Conservation (phyloP, 2,329 filamentous ascomycete genomes). For the Penicillium sp. region DNA sequence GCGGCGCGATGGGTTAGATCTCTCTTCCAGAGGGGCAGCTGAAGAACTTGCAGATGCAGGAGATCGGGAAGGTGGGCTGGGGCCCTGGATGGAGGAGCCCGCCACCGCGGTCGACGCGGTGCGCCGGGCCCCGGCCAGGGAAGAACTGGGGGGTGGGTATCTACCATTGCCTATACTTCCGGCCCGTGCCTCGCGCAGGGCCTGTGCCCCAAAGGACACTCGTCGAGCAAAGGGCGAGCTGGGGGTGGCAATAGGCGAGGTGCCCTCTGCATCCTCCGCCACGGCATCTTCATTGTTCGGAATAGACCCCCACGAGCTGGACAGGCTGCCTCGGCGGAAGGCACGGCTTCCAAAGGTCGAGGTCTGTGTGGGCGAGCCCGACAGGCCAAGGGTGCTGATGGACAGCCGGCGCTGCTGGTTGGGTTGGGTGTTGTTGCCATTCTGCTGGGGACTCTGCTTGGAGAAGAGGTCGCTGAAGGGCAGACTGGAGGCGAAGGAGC, state of each 20-base stretch:
- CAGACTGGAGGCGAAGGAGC: slow-evolving; percentile 45
- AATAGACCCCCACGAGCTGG: slow-evolving; percentile 57
- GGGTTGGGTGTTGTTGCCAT: slow-evolving; percentile 48
- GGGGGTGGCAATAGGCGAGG: slow-evolving; percentile 60
- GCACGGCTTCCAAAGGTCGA: slow-evolving; percentile 53
- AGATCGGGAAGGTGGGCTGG: slow-evolving; percentile 20
- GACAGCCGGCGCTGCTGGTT: slow-evolving; percentile 65
- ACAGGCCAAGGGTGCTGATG: slow-evolving; percentile 72
- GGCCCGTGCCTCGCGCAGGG: slow-evolving; percentile 68
- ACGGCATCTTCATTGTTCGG: slow-evolving; percentile 46
- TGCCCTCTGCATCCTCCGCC: slow-evolving; percentile 69
- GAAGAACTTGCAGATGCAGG: slow-evolving; percentile 40
- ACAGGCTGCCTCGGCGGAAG: slow-evolving; percentile 67
- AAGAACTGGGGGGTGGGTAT: slow-evolving; percentile 52
- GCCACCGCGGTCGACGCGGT: slow-evolving; percentile 22
- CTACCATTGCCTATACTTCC: slow-evolving; percentile 66
- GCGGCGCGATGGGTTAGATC: slow-evolving; percentile 47
- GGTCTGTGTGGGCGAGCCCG: slow-evolving; percentile 65
- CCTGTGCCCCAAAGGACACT: slow-evolving; percentile 86
- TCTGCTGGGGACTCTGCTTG: slow-evolving; percentile 39
- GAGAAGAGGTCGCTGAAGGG: slow-evolving; percentile 45
- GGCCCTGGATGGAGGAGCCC: background rate
- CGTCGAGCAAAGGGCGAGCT: slow-evolving; percentile 72
- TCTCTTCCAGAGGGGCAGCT: slow-evolving; percentile 38
- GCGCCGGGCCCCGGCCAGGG: slow-evolving; percentile 28